Base-by-base conservation (phyloP, 371 early-diverging fungal genomes). In the Actinomucor elegans region DNA sequence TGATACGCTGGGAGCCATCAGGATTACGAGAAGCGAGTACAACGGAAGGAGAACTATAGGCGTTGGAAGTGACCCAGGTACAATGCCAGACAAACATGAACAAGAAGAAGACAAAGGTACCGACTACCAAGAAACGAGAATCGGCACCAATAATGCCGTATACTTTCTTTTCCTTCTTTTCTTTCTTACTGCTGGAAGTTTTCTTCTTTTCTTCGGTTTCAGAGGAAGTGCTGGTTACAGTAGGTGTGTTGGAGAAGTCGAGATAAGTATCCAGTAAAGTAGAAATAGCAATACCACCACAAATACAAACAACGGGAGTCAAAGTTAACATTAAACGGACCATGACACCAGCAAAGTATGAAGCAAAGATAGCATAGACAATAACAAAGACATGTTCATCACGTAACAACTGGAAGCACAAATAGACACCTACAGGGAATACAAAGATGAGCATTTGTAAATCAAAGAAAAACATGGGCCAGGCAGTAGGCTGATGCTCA, bases 321-420 rank as follows among this genome's bases (percentile, higher is more conserved):
- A 99, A 74, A 1, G 99, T 98, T 42, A 99, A 77, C 85, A 99
- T 96, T 53, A 99, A 77, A 53, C 99, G 96, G 15, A 99, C 97
- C 99, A 99, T 99, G 57, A 99, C 99, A 52, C 98, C 96, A n/a
- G 99, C 95, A 84, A 99, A 99, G 80, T 99, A 99, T 9, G 96
- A 89, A 10, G 96, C 97, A 69, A 93, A 91, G 31, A 94, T 77
- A 21, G 91, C 82, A 70, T 98, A 99, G 0, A 99, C 78, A 51
- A 98, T 93, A 47, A 98, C 86, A 73, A 99, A 99, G 18, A 98
- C 93, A 58, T 97, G 97, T 67, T 94, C 95, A 62, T 99, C 98
- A 31, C 84, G 80, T 23, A 96, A 76, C 57, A 88, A 82, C 55
- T 83, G 83, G 88, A 98, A 97, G 75, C 94, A 94, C 55, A 98